Base-by-base conservation (phyloP, 2,329 filamentous ascomycete species). In the Botrytis medusae region DNA sequence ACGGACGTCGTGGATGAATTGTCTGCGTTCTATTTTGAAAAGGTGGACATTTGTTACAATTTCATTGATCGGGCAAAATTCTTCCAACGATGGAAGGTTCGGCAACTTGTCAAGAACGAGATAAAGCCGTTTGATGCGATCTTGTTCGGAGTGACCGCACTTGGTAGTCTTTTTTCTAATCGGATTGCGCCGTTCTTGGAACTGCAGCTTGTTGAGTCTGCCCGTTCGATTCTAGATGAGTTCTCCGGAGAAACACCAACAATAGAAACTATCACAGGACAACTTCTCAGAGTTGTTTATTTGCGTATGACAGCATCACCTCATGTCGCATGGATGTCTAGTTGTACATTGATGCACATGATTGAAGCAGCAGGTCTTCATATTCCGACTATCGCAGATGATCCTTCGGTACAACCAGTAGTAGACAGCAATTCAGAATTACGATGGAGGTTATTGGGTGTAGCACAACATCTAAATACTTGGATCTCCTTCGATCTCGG, bases 51-150 rank as follows among this genome's bases (percentile, higher is more conserved):
- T 4, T 65, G n/a, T 25, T 72, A 72, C 37, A 59, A 59, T n/a
- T 72, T 72, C 42, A 65, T 72, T 20, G 69, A 72, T 37, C 69
- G 61, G 1, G 61, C n/a, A 29, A 54, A n/a, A 8, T 72, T 72
- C 32, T 54, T 65, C 4, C 69, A 72, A 20, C 46, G 69, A 32
- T 71, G 69, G 57, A 44, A 51, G 32, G 69, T 51, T 22, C 69
- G 69, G 7, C 37, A 69, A 42, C 65, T 69, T 22, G 32, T 64
- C 12, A 42, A 22, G 69, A 65, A 67, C 10, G 79, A 77, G 4
- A 77, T 79, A 40, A 76, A 77, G 78, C 80, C 64, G 78, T 85
- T 70, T 57, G 81, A 82, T 67, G 79, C 81, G 5, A 71, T 82
- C 7, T 75, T 82, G 20, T 77, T 78, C 44, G 80, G 81, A 5